Percentiles rank a stretch among this genome's conserved stretches.
Conservation (phyloP, 306 rosid species). For the Glycine tomentella region DNA sequence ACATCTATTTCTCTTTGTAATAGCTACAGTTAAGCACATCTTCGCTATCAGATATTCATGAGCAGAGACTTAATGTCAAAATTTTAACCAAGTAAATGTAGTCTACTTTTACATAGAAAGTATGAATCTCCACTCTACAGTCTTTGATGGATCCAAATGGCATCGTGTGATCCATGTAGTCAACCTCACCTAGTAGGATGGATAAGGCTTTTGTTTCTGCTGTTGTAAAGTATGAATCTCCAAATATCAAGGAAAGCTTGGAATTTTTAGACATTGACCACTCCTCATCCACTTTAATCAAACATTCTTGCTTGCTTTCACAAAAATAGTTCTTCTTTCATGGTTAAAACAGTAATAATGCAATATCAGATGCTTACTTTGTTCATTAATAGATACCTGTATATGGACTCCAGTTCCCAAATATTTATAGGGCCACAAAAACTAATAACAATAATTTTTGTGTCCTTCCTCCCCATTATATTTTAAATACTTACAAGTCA, state of each 20-base stretch:
- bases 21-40: not conserved
- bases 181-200: not conserved
- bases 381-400: not conserved
- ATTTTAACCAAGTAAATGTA: not conserved
- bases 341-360: not conserved
- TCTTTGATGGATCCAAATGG: not conserved
- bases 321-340: not conserved
- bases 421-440: too few relatives aligned
- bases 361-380: not conserved
- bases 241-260: conserved; percentile 2
- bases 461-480: not conserved
- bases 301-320: not conserved
- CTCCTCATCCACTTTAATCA: not conserved
- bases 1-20: not conserved
- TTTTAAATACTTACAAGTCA: too few relatives aligned
- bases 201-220: too few relatives aligned
- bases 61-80: not conserved
- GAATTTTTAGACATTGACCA: not conserved
- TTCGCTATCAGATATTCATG: not conserved
- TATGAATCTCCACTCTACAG: not conserved
- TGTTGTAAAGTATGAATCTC: not conserved
- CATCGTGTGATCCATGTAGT: not conserved
- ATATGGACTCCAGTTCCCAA: too few relatives aligned
- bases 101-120: not conserved
- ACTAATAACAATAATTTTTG: too few relatives aligned